Evolutionary conservation across 176 grass and related monocot species (phyloP).

Genomic region (Pharus latifolius): DNA sequence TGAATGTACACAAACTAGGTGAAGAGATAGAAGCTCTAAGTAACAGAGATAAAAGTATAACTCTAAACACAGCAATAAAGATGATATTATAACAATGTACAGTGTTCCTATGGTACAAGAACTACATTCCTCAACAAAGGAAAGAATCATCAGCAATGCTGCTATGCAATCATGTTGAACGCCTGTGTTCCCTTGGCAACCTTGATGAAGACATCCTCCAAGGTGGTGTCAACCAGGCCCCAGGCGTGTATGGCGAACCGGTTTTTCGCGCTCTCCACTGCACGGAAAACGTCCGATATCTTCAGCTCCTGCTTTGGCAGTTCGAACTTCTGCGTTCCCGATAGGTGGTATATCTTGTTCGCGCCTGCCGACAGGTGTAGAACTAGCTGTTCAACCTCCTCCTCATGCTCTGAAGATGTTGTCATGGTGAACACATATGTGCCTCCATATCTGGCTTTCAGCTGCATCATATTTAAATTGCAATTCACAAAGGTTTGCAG

Average conservation of each 20-base stretch:
- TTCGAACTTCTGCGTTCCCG: conserved; percentile 55
- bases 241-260: conserved; percentile 36
- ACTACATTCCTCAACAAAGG: not conserved
- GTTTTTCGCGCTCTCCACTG: conserved; percentile 27
- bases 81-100: no score
- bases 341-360: conserved; percentile 47
- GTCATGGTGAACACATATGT: conserved; percentile 47
- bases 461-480: conserved; percentile 26
- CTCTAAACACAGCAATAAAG: no score
- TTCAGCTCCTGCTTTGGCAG: conserved; percentile 47
- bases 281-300: conserved; percentile 39
- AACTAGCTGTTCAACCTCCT: conserved; percentile 37
- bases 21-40: no score
- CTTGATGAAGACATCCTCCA: conserved; percentile 56
- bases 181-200: conserved; percentile 36
- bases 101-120: no score
- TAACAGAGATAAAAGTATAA: no score
- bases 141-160: not conserved
- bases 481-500: no score
- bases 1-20: no score
- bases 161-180: conserved; percentile 8
- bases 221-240: conserved; percentile 46
- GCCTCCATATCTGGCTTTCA: conserved; percentile 50
- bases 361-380: conserved; percentile 23
- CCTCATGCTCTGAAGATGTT: conserved; percentile 35